Conservation (phyloP, 306 rosid species). For the Vachellia pachyceras region DNA sequence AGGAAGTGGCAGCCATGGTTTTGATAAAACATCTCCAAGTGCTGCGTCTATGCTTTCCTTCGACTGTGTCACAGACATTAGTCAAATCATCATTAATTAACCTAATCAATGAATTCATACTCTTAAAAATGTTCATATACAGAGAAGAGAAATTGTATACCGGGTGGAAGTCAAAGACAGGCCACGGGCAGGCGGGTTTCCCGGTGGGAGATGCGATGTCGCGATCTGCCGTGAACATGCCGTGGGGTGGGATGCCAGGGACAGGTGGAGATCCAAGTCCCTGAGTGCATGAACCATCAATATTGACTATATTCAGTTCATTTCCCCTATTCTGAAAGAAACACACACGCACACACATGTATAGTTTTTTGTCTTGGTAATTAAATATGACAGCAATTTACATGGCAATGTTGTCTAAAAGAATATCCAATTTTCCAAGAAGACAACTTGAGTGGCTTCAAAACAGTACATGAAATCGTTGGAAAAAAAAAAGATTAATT, state of each 20-base stretch:
- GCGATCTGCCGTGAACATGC: slow-evolving; percentile 65
- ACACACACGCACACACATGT: background rate
- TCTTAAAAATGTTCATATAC: background rate
- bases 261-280: slow-evolving; percentile 57
- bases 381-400: slow-evolving; percentile 14
- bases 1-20: slow-evolving; percentile 94
- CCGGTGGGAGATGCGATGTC: slow-evolving; percentile 38
- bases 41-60: slow-evolving; percentile 92
- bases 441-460: slow-evolving; percentile 50
- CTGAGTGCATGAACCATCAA: slow-evolving; percentile 43
- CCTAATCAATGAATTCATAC: background rate
- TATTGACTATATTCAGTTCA: background rate
- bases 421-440: slow-evolving; percentile 26
- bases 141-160: slow-evolving; percentile 40
- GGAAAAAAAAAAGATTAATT: slow-evolving; percentile 12
- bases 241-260: slow-evolving; percentile 67
- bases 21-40: slow-evolving; percentile 78
- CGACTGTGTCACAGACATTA: slow-evolving; percentile 54
- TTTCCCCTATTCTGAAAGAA: background rate
- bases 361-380: background rate
- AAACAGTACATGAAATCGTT: slow-evolving; percentile 25
- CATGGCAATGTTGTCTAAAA: slow-evolving; percentile 6
- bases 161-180: slow-evolving; percentile 70
- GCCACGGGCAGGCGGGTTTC: slow-evolving; percentile 47
- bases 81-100: background rate